Evolutionary conservation across 2,329 filamentous ascomycete species (phyloP).

Genomic region (Paecilomyces formosus): DNA sequence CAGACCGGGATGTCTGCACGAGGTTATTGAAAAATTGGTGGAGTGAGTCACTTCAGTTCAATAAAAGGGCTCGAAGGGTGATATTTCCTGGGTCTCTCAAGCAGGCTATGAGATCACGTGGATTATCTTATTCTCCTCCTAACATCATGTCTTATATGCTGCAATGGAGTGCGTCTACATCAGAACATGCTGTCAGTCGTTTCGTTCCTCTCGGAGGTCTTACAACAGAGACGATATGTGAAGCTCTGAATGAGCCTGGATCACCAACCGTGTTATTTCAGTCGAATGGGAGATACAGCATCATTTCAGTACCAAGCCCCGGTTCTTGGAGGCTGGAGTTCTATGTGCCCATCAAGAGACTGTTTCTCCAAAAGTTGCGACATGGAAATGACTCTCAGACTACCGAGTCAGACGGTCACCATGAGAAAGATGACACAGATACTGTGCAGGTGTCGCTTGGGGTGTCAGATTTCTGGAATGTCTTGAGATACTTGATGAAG

Average conservation of each 20-base stretch:
- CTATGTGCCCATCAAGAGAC: slow-evolving; percentile 13
- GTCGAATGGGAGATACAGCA: slow-evolving; percentile 34
- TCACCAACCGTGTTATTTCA: slow-evolving; percentile 32
- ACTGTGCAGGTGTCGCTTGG: slow-evolving; percentile 11
- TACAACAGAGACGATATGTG: slow-evolving; percentile 25
- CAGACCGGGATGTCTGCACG: slow-evolving; percentile 50
- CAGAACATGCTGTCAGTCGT: slow-evolving; percentile 16
- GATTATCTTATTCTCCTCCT: slow-evolving; percentile 13
- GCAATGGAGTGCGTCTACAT: slow-evolving; percentile 23
- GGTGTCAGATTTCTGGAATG: slow-evolving; percentile 25
- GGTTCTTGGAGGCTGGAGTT: slow-evolving; percentile 32
- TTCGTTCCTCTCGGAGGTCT: slow-evolving; percentile 14
- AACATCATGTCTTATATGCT: slow-evolving; percentile 42
- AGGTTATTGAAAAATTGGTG: slow-evolving; percentile 71
- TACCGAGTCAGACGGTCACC: not conserved
- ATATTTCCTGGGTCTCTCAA: slow-evolving; percentile 12
- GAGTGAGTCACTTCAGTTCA: slow-evolving; percentile 55
- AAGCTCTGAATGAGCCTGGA: slow-evolving; percentile 23
- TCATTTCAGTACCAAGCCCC: slow-evolving; percentile 28
- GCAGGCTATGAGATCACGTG: slow-evolving; percentile 11
- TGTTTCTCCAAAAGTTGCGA: slow-evolving; percentile 16
- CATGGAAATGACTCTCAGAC: not conserved
- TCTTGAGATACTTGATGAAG: slow-evolving; percentile 31
- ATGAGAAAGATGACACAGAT: not conserved
- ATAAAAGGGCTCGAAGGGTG: slow-evolving; percentile 27